A percentile compares a stretch with the other conserved stretches of the same genome.
Evolutionary conservation across 768 basidiomycete species (phyloP).

Genomic region (Boletus rubescentipes): DNA sequence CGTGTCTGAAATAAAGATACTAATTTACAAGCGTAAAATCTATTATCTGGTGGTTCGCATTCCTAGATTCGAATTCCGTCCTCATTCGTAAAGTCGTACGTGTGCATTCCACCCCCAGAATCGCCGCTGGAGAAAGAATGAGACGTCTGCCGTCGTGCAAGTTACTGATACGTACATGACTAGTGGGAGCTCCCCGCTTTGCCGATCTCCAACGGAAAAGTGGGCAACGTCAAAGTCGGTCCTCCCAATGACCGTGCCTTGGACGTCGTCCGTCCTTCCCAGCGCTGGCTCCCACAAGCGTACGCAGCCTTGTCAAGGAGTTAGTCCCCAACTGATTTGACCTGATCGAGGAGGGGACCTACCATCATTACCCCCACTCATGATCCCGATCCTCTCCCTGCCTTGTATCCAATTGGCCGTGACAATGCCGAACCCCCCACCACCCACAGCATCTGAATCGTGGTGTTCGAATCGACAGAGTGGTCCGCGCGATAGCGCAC

Average conservation of each 20-base stretch:
- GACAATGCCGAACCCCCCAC: conserved; percentile 47
- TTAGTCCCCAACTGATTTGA: conserved; percentile 1
- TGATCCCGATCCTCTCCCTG: conserved; percentile 43
- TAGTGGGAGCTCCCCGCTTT: conserved; percentile 50
- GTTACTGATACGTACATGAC: conserved; percentile 51
- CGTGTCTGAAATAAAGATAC: neutral
- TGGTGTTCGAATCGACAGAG: conserved; percentile 52
- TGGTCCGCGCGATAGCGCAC: conserved; percentile 46
- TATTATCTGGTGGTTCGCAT: neutral
- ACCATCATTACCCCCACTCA: conserved; percentile 70
- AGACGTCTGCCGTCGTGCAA: conserved; percentile 19
- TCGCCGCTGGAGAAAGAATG: conserved; percentile 41
- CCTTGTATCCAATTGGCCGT: conserved; percentile 54
- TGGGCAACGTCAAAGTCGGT: conserved; percentile 55
- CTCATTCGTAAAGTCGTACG: conserved; percentile 37
- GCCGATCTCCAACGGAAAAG: conserved; percentile 59
- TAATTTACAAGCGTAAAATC: conserved; percentile 11
- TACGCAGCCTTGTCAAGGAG: conserved; percentile 53
- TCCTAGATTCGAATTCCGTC: conserved; percentile 21
- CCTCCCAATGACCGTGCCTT: conserved; percentile 52
- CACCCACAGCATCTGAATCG: conserved; percentile 30
- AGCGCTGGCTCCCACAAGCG: conserved; percentile 61
- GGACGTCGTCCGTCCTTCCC: conserved; percentile 36
- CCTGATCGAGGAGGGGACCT: conserved; percentile 13
- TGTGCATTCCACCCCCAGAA: conserved; percentile 46